These are phyloP conservation scores for Colletotrichum liaoningense DNA, from an alignment of 2,329 filamentous ascomycete species.

Conservation along the genomic window DNA sequence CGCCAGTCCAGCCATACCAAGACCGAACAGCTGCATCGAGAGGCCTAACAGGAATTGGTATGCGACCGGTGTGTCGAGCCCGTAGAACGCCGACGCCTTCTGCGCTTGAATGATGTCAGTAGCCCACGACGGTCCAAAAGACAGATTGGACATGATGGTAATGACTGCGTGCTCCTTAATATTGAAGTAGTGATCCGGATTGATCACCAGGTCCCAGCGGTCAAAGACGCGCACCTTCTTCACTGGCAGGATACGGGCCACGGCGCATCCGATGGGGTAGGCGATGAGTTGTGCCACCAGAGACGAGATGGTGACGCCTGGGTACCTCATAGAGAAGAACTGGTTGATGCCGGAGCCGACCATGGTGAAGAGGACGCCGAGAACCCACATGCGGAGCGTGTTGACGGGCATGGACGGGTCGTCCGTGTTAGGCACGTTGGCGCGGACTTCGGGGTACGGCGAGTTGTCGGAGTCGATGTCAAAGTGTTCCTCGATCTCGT, in stretches of 20 bases:
- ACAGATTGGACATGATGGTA: conserved; percentile 64
- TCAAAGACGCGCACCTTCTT: conserved; percentile 45
- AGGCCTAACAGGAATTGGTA: conserved; percentile 59
- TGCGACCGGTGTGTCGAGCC: conserved; percentile 48
- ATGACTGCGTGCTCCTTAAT: conserved; percentile 66
- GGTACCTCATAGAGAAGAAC: conserved; percentile 51
- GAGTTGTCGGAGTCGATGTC: conserved; percentile 42
- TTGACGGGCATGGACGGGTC: conserved; percentile 48
- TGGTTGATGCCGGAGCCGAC: conserved; percentile 48
- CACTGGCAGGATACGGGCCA: conserved; percentile 47
- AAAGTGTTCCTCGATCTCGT: conserved; percentile 26
- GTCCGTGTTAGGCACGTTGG: conserved; percentile 54
- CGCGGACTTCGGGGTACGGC: conserved; percentile 50
- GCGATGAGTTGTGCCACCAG: conserved; percentile 51
- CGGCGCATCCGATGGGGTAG: conserved; percentile 49
- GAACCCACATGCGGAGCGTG: conserved; percentile 49
- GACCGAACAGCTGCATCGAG: conserved; percentile 60
- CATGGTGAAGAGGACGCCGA: conserved; percentile 47
- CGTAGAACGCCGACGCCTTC: conserved; percentile 55
- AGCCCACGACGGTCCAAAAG: conserved; percentile 53
- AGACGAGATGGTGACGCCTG: conserved; percentile 49
- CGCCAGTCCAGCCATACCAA: conserved; percentile 55
- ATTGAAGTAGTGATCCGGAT: conserved; percentile 60
- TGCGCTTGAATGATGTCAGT: conserved; percentile 57
- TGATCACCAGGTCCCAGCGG: conserved; percentile 50